Base-by-base conservation (phyloP, 129 eudicot genomes). In the Sambucus nigra region DNA sequence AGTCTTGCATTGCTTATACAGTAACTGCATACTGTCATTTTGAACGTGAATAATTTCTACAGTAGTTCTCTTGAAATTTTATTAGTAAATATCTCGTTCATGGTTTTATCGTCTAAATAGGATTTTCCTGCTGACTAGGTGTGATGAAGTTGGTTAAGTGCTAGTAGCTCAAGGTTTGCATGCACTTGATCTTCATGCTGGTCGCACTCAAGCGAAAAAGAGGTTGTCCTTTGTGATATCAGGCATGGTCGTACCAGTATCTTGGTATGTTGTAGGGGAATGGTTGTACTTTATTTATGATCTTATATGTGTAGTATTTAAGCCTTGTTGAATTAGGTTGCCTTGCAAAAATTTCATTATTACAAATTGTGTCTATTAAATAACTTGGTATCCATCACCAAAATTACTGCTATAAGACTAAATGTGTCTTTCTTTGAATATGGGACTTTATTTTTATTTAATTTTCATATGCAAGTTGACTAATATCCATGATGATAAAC, bases 131-230 rank as follows among this genome's bases (percentile, higher is more conserved):
- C 68, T 80, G 91, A 85, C 86, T 29, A 77, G 86, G 72, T 85
- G 95, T 15, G 88, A 85, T 80, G 95, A 85, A 78, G 89, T 85
- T 60, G 95, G 89, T 40, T 83, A 80, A 63, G 95, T 89, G 60
- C 71, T 85, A 73, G 76, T 72, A 25, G 82, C 78, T 23, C 79
- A 85, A 69, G 91, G 91, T 60, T 57, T 85, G 60, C 67, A 74
- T 47, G 95, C 95, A 38, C 86, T 80, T 72, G 83, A 86, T 62
- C 95, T 85, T 63, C 95, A 85, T 67, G 95, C 86, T 39, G 95
- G 91, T 48, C 89, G 91, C 23, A 77, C 86, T 57, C 91, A 85
- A 80, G 65, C 28, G 95, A 85, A 71, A 72, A 89, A 63, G 95
- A 85, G 64, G 73, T 79, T 25, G 95, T 89, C 25, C 76, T 85